A percentile compares a stretch with the other conserved stretches of the same genome.
phyloP scores from a whole-genome alignment of 2,329 filamentous ascomycete genomes.

The Aspergillus ochraceus region DNA sequence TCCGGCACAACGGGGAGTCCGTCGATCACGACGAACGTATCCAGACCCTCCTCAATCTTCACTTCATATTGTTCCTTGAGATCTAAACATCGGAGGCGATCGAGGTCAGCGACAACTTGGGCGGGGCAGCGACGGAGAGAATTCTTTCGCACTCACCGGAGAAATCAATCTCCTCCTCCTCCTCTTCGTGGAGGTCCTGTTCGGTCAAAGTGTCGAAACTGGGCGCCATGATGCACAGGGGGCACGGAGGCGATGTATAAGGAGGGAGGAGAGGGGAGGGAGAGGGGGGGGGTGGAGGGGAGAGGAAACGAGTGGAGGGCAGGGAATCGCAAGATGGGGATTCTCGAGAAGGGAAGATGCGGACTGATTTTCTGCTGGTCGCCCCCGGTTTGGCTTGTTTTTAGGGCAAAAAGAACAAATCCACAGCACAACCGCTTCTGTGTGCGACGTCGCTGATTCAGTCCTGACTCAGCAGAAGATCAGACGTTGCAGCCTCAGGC shows the following conservation, averaged over 20 bases:
- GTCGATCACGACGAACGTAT: conserved; percentile 95
- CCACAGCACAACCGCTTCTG: conserved; percentile 27
- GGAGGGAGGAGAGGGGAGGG: conserved; percentile 24
- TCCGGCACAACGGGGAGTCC: conserved; percentile 86
- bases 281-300: conserved; percentile 20
- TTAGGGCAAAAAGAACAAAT: conserved; percentile 38
- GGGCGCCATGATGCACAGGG: conserved; percentile 72
- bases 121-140: conserved; percentile 16
- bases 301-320: neutral
- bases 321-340: conserved; percentile 9
- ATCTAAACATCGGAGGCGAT: conserved; percentile 51
- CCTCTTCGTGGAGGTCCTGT: conserved; percentile 85
- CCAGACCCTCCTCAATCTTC: conserved; percentile 90
- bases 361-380: conserved; percentile 32
- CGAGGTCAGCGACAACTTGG: conserved; percentile 29
- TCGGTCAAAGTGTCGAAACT: conserved; percentile 92
- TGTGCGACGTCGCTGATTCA: conserved; percentile 26
- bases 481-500: neutral
- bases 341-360: conserved; percentile 23
- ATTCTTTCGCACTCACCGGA: conserved; percentile 53
- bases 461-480: too few relatives aligned
- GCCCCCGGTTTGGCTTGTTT: conserved; percentile 24
- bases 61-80: conserved; percentile 93
- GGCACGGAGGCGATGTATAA: conserved; percentile 25
- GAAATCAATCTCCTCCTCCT: conserved; percentile 92